A percentile compares a stretch with the other conserved stretches of the same genome.
Conservation (phyloP, 2,329 filamentous ascomycete species). For the Epichloe festucae region DNA sequence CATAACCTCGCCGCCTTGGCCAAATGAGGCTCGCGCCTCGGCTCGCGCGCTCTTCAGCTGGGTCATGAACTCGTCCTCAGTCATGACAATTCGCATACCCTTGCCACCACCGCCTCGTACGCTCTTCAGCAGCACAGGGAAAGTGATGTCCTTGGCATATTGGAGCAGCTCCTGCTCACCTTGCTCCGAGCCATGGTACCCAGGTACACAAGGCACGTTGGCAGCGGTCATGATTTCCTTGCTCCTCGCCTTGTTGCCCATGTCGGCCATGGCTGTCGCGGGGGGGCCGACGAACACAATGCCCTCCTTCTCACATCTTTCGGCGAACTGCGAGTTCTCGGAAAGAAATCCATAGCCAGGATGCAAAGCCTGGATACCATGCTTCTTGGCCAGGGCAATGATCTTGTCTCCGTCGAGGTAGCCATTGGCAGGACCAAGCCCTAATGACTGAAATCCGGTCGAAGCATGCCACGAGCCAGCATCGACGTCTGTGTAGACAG, state of each 20-base stretch:
- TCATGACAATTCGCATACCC: conserved; percentile 65
- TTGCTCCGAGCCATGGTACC: conserved; percentile 85
- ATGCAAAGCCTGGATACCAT: conserved; percentile 83
- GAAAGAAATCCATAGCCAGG: conserved; percentile 94
- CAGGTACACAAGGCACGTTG: conserved; percentile 92
- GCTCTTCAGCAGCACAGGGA: conserved; percentile 67
- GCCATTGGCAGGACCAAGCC: conserved; percentile 68
- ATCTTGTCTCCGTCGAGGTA: conserved; percentile 93
- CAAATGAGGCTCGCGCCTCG: conserved; percentile 67
- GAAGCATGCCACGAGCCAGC: conserved; percentile 76
- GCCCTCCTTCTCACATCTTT: conserved; percentile 76
- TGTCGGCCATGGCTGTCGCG: conserved; percentile 65
- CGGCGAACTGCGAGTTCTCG: conserved; percentile 85
- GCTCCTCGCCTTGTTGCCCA: conserved; percentile 86
- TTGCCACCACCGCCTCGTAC: conserved; percentile 73
- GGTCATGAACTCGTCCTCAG: conserved; percentile 53
- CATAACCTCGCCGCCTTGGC: conserved; percentile 66
- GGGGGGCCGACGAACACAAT: conserved; percentile 92
- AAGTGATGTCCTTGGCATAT: conserved; percentile 58
- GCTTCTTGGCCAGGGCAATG: conserved; percentile 71
- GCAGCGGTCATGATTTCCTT: conserved; percentile 96
- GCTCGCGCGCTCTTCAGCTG: conserved; percentile 62
- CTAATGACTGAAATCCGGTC: conserved; percentile 70
- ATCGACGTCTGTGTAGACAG: conserved; percentile 89
- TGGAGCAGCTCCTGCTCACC: conserved; percentile 45